Conservation (phyloP, 352 stramenopile genomes). For the Pythium vanterpoolii region DNA sequence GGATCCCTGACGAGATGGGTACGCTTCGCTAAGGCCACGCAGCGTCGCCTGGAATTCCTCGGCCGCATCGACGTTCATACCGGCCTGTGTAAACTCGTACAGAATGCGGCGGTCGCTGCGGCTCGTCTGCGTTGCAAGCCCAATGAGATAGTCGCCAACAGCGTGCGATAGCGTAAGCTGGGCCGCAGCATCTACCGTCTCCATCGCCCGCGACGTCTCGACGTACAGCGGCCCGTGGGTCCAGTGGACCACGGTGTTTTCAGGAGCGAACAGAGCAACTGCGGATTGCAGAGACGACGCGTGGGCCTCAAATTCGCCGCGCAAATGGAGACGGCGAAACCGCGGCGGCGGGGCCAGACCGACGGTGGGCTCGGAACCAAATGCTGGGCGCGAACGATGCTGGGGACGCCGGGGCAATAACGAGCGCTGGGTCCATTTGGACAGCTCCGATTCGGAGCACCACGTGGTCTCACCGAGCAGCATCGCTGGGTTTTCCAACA, state of each 20-base stretch:
- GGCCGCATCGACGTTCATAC: conserved; percentile 68
- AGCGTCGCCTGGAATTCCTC: conserved; percentile 56
- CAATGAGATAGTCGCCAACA: conserved; percentile 43
- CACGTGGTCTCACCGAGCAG: conserved; percentile 32
- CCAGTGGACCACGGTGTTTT: conserved; percentile 42
- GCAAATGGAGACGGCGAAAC: conserved; percentile 48
- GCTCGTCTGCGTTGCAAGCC: conserved; percentile 32
- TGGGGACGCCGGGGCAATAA: conserved; percentile 34
- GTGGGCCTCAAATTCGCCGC: conserved; percentile 34
- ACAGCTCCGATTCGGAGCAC: conserved; percentile 12
- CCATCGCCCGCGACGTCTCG: conserved; percentile 12
- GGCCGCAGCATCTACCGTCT: conserved; percentile 36
- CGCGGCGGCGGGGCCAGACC: conserved; percentile 10
- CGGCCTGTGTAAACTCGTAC: conserved; percentile 69
- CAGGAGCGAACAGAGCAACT: conserved; percentile 30
- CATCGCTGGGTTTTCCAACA: conserved; percentile 25
- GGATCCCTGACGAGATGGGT: conserved; percentile 17
- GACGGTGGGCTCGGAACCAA: neutral
- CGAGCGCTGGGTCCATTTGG: conserved; percentile 26
- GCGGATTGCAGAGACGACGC: conserved; percentile 22
- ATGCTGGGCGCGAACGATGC: neutral
- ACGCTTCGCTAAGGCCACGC: conserved; percentile 39
- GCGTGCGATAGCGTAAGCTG: conserved; percentile 41
- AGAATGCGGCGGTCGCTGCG: conserved; percentile 55
- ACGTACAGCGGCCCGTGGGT: conserved; percentile 24